Evolutionary conservation across 768 basidiomycete species (phyloP).

Genomic region (Dendrothele bispora): DNA sequence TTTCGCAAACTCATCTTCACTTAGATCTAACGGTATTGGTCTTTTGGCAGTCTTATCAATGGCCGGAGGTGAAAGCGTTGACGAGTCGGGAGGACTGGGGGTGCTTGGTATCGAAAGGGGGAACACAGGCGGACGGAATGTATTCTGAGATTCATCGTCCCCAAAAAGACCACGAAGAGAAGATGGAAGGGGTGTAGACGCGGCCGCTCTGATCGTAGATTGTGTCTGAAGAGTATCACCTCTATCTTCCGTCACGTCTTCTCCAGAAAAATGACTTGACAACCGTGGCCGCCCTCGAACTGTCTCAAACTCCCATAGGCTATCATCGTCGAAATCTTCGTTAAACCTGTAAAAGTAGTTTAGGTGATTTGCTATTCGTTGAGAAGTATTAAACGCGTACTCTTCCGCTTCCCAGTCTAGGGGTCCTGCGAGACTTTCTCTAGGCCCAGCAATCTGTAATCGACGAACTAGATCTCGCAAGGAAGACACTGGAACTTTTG

Average conservation of each 20-base stretch:
- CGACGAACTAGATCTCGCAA: constrained; percentile 81
- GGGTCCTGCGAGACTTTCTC: constrained; percentile 75
- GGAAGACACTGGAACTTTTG: constrained; percentile 64
- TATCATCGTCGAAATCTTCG: constrained; percentile 33
- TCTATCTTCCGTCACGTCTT: constrained; percentile 19
- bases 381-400: constrained; percentile 22
- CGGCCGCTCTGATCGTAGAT: constrained; percentile 50
- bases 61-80: constrained; percentile 32
- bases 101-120: constrained; percentile 24
- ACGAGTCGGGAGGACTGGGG: constrained; percentile 23
- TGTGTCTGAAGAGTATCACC: constrained; percentile 20
- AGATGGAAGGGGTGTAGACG: constrained; percentile 61
- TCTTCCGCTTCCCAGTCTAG: constrained; percentile 74
- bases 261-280: constrained; percentile 15
- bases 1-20: constrained; percentile 45
- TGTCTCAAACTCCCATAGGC: constrained; percentile 79
- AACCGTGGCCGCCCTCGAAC: constrained; percentile 44
- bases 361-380: not conserved
- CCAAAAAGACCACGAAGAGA: constrained; percentile 83
- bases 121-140: constrained; percentile 41
- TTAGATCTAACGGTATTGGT: constrained; percentile 15
- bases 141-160: constrained; percentile 43
- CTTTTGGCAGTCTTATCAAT: constrained; percentile 34
- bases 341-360: constrained; percentile 8
- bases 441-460: constrained; percentile 72